phyloP scores from a whole-genome alignment of 192 early-diverging fungal species.

The Hyaloraphidium curvatum region DNA sequence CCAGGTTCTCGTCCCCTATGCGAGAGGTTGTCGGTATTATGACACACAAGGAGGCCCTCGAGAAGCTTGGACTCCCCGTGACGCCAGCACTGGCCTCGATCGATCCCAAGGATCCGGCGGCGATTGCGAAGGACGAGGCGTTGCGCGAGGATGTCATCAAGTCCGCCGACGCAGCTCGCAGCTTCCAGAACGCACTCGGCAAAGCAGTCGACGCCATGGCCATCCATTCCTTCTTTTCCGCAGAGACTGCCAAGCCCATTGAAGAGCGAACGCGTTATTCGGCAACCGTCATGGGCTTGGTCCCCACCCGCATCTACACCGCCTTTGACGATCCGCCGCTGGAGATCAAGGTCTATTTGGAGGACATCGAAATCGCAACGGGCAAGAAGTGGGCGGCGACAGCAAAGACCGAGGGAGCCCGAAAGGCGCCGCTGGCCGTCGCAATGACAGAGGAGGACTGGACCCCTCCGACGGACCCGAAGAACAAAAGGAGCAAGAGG shows the following conservation, averaged over 20 bases:
- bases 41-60: not conserved
- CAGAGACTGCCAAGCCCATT: not conserved
- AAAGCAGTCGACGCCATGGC: not conserved
- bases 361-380: not conserved
- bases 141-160: not conserved
- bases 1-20: not conserved
- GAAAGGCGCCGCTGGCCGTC: not conserved
- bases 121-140: not conserved
- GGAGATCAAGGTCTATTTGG: not conserved
- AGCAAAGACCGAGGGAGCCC: not conserved
- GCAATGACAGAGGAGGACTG: not conserved
- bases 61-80: not conserved
- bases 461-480: not conserved
- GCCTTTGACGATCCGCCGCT: not conserved
- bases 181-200: not conserved
- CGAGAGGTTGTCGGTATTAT: not conserved
- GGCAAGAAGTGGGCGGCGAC: not conserved
- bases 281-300: not conserved
- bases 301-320: not conserved
- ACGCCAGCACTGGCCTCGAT: no score
- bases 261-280: not conserved
- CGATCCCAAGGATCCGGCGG: no score
- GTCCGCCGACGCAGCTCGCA: not conserved
- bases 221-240: not conserved
- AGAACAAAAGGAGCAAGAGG: not conserved